Conservation (phyloP, 2,329 filamentous ascomycete species). For the Colletotrichum australisinense region DNA sequence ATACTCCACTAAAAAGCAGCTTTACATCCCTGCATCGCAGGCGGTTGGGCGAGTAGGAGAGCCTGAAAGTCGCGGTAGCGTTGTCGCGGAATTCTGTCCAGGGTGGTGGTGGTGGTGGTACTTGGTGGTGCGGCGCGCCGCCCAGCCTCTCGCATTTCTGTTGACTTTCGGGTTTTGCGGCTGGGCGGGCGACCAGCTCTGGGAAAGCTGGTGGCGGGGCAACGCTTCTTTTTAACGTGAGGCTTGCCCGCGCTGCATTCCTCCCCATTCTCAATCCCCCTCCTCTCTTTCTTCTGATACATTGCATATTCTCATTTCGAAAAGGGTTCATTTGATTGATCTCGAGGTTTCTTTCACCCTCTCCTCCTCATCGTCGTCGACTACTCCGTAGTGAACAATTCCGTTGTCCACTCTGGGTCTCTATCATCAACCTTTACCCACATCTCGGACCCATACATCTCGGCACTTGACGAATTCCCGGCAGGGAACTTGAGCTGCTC, state of each 20-base stretch:
- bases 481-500: neutral
- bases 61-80: constrained; percentile 7
- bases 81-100: constrained; percentile 19
- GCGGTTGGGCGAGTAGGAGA: constrained; percentile 20
- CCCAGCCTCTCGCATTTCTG: constrained; percentile 49
- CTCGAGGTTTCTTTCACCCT: neutral
- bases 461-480: neutral
- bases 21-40: constrained; percentile 26
- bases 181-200: neutral
- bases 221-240: constrained; percentile 54
- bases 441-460: neutral
- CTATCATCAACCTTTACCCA: neutral
- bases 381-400: neutral
- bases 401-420: neutral
- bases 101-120: neutral
- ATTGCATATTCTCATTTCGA: neutral
- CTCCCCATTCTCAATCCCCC: neutral
- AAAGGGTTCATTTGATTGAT: neutral
- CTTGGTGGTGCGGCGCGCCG: neutral
- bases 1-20: constrained; percentile 22
- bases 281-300: constrained; percentile 2
- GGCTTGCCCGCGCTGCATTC: constrained; percentile 27
- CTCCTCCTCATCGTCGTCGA: neutral
- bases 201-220: constrained; percentile 58
- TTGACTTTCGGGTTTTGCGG: constrained; percentile 43